These are phyloP conservation scores for Diaporthe citrichinensis DNA, from an alignment of 2,329 filamentous ascomycete species.

Conservation along the genomic window DNA sequence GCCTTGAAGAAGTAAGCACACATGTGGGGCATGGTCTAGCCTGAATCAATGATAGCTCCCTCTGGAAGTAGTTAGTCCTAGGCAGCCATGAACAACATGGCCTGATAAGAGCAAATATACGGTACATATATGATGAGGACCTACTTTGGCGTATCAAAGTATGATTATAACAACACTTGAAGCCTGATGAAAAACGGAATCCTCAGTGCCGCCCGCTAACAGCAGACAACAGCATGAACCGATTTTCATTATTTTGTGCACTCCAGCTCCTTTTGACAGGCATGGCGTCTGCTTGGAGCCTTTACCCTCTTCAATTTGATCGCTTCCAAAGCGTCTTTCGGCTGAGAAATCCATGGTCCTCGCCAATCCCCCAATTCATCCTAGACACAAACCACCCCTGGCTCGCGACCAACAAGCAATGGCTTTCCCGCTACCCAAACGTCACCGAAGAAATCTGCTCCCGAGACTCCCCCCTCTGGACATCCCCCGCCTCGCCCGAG, in stretches of 20 bases:
- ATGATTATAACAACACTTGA: background rate
- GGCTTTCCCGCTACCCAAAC: conserved; percentile 15
- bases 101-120: background rate
- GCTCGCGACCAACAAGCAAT: background rate
- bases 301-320: background rate
- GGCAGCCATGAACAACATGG: background rate
- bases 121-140: background rate
- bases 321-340: background rate
- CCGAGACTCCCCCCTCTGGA: background rate
- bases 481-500: background rate
- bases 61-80: background rate
- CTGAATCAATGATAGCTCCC: background rate
- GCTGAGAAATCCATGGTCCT: background rate
- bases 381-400: conserved; percentile 6
- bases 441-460: background rate
- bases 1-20: background rate
- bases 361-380: background rate
- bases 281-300: background rate
- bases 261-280: background rate
- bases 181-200: background rate
- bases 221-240: background rate
- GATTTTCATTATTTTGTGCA: background rate
- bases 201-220: background rate
- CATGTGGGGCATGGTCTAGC: background rate
- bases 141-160: background rate